Percentiles rank a stretch among this genome's conserved stretches.
phyloP scores from a whole-genome alignment of 192 early-diverging fungal species.

The Diversispora epigaea region DNA sequence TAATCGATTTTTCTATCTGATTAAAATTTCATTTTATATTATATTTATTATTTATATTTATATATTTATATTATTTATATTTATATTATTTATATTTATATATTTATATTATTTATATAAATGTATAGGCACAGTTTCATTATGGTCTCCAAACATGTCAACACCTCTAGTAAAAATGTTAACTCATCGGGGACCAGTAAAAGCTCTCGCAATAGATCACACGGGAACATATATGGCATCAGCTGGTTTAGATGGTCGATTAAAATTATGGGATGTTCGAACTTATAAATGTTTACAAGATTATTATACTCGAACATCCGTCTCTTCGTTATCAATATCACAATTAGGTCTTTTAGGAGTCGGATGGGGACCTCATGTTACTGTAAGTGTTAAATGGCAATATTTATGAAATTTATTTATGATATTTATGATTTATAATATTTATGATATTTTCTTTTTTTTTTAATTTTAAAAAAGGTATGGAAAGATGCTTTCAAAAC shows the following conservation, averaged over 20 bases:
- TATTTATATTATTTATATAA: not conserved
- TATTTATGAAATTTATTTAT: slow-evolving; percentile 17
- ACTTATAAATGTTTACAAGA: slow-evolving; percentile 76
- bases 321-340: slow-evolving; percentile 77
- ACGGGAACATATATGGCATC: slow-evolving; percentile 85
- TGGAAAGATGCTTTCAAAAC: slow-evolving; percentile 86
- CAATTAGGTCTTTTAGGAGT: slow-evolving; percentile 84
- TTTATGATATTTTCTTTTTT: not conserved
- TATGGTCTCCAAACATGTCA: slow-evolving; percentile 87
- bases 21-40: not conserved
- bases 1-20: not conserved
- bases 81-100: not conserved
- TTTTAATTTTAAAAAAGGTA: slow-evolving; percentile 42
- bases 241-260: slow-evolving; percentile 81
- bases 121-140: slow-evolving; percentile 61
- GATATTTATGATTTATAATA: no score
- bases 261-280: slow-evolving; percentile 94
- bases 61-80: not conserved
- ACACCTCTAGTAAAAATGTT: slow-evolving; percentile 91
- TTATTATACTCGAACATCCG: slow-evolving; percentile 77
- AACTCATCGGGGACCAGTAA: slow-evolving; percentile 86
- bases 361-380: slow-evolving; percentile 75
- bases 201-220: slow-evolving; percentile 80
- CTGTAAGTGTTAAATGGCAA: slow-evolving; percentile 38
- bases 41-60: not conserved